Conservation (phyloP, 139 green algal species). For the Haematococcus lacustris region DNA sequence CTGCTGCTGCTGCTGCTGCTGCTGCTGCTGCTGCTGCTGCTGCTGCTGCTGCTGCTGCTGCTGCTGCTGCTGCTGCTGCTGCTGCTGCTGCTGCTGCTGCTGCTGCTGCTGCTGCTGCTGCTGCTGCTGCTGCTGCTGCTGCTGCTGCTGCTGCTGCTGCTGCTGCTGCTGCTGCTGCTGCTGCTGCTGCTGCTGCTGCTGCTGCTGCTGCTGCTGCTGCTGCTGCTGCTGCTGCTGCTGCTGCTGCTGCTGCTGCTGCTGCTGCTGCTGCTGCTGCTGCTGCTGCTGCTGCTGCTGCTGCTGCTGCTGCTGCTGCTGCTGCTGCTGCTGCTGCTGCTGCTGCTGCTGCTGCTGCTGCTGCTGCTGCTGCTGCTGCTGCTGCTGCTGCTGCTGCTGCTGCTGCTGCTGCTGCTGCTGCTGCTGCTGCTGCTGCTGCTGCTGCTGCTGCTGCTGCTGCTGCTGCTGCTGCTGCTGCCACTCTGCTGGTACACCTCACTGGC, state of each 20-base stretch:
- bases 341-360: slow-evolving; percentile 10
- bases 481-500: too few relatives aligned
- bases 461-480: slow-evolving; percentile 7
- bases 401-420: slow-evolving; percentile 10
- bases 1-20: slow-evolving; percentile 11
- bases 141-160: slow-evolving; percentile 13
- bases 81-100: slow-evolving; percentile 10
- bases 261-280: slow-evolving; percentile 9
- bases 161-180: slow-evolving; percentile 14
- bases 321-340: slow-evolving; percentile 9
- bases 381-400: slow-evolving; percentile 9
- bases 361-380: slow-evolving; percentile 10
- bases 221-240: slow-evolving; percentile 9
- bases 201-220: slow-evolving; percentile 10
- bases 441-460: slow-evolving; percentile 9
- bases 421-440: slow-evolving; percentile 10
- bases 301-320: slow-evolving; percentile 10
- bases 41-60: slow-evolving; percentile 11
- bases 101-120: slow-evolving; percentile 7
- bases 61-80: slow-evolving; percentile 11
- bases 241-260: slow-evolving; percentile 11
- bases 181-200: slow-evolving; percentile 14
- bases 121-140: slow-evolving; percentile 15
- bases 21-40: slow-evolving; percentile 10
- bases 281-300: slow-evolving; percentile 10